phyloP scores from a whole-genome alignment of 345 rosid species.

The Capsella bursapastoris region DNA sequence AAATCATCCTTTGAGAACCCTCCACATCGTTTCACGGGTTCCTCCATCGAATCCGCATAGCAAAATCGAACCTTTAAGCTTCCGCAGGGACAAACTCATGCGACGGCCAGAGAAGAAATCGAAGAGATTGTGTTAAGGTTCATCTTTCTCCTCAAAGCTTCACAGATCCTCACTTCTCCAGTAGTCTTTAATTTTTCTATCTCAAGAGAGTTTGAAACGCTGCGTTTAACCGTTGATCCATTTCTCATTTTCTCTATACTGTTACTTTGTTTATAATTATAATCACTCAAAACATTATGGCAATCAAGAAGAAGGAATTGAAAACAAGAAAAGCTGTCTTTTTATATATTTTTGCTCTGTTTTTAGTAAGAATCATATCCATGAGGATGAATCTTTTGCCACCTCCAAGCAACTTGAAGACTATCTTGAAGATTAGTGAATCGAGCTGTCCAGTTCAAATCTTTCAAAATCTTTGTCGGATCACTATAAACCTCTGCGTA shows the following conservation, averaged over 20 bases:
- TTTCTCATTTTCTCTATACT: no score
- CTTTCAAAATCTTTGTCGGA: constrained; percentile 71
- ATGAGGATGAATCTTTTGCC: constrained; percentile 85
- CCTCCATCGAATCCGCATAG: not conserved
- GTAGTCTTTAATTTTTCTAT: no score
- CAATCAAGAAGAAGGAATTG: constrained; percentile 1
- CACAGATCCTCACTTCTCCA: no score
- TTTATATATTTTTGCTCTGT: constrained; percentile 2
- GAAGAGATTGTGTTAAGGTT: not conserved
- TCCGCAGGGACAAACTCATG: not conserved
- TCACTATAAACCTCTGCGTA: constrained; percentile 94
- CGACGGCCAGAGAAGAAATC: not conserved
- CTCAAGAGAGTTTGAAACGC: not conserved
- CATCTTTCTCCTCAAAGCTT: no score
- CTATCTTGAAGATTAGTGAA: constrained; percentile 80
- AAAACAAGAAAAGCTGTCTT: not conserved
- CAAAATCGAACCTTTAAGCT: not conserved
- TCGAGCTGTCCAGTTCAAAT: constrained; percentile 91
- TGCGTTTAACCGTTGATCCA: not conserved
- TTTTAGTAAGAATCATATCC: constrained; percentile 62
- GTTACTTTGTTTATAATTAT: not conserved
- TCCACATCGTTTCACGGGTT: not conserved
- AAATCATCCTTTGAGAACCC: constrained; percentile 8
- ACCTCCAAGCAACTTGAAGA: constrained; percentile 80
- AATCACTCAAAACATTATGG: not conserved